A percentile compares a stretch with the other conserved stretches of the same genome.
Evolutionary conservation across 352 stramenopile species (phyloP).

Genomic region (Phytopythium cucurbitacearum): DNA sequence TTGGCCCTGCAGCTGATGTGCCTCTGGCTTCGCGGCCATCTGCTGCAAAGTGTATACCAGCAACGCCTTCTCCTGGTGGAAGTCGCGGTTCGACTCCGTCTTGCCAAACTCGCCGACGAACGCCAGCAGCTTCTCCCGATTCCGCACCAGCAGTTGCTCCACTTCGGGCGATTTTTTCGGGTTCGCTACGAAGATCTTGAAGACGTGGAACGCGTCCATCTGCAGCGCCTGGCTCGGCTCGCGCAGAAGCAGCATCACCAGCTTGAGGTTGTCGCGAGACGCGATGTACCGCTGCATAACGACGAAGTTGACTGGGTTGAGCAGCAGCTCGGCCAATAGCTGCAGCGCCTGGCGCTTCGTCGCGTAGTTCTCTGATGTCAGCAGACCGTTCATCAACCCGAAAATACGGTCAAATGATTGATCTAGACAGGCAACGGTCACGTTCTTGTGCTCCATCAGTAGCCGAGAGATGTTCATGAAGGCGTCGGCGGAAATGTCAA

Average conservation of each 20-base stretch:
- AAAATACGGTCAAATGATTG: slow-evolving; percentile 68
- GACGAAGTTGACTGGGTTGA: slow-evolving; percentile 70
- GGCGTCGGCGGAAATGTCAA: slow-evolving; percentile 81
- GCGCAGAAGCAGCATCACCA: slow-evolving; percentile 71
- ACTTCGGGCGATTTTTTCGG: slow-evolving; percentile 76
- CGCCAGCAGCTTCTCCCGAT: slow-evolving; percentile 69
- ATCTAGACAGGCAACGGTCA: slow-evolving; percentile 43
- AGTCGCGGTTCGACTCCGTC: slow-evolving; percentile 65
- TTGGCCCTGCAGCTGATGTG: slow-evolving; percentile 11
- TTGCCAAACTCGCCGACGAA: slow-evolving; percentile 80
- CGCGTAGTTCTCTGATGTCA: slow-evolving; percentile 65
- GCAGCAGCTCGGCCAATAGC: slow-evolving; percentile 64
- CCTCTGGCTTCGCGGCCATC: slow-evolving; percentile 38
- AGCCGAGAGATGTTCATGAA: slow-evolving; percentile 76
- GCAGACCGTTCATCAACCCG: slow-evolving; percentile 50
- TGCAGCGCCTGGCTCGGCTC: slow-evolving; percentile 70
- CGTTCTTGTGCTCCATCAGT: slow-evolving; percentile 60
- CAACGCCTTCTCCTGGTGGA: slow-evolving; percentile 69
- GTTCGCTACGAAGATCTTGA: slow-evolving; percentile 88
- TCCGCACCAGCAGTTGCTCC: slow-evolving; percentile 64
- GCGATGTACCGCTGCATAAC: slow-evolving; percentile 80
- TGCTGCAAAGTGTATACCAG: slow-evolving; percentile 67
- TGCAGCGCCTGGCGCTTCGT: slow-evolving; percentile 71
- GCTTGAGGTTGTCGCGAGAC: slow-evolving; percentile 64
- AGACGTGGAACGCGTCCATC: slow-evolving; percentile 85